Evolutionary conservation across 768 basidiomycete genomes (phyloP), one percentile per base, ranked within the genome.

Genomic region (Podaxis sp.): DNA sequence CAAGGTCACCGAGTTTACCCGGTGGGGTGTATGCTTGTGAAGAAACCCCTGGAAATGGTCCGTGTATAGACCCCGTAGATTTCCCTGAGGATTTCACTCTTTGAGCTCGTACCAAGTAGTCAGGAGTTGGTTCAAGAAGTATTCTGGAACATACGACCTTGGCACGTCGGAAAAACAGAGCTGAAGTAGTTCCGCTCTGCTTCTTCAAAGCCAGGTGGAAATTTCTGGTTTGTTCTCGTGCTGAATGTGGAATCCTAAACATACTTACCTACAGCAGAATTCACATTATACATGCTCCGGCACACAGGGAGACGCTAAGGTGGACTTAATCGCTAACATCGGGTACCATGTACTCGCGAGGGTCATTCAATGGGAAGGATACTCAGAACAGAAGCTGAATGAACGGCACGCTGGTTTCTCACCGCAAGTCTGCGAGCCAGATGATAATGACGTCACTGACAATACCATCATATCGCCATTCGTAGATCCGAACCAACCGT

Each of bases 391-490:
- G 44, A 46, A 46, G 44, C 8, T 46, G 44, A 33, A n/a, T 17
- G 44, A 19, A 17, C 19, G 1, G 17, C 44, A 46, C 44, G 19
- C 44, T 46, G 44, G 44, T 46, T 46, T 46, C 8, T 19, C 12
- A 46, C 19, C 19, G 15, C 15, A 19, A 19, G 19, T 9, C 17
- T n/a, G 44, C 44, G 9, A 33, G 33, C 7, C 42, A 13, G 42
- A 13, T 19, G 26, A 39, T 36, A 13, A 24, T 59, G 57, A 59
- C 57, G 57, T 59, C 57, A 59, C 9, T 13, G 22, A 17, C 57
- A 9, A 49, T 59, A 51, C 28, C 57, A 58, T 48, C 46, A 48
- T 38, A 39, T 55, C 53, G 30, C 19, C 39, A 56, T 40, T 49
- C 22, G 28, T 51, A 51, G 57, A 59, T 59, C 57, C 57, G 49